A percentile compares a stretch with the other conserved stretches of the same genome.
These are phyloP conservation scores for Claviceps sp. DNA, from an alignment of 2,329 filamentous ascomycete species.

Conservation along the genomic window DNA sequence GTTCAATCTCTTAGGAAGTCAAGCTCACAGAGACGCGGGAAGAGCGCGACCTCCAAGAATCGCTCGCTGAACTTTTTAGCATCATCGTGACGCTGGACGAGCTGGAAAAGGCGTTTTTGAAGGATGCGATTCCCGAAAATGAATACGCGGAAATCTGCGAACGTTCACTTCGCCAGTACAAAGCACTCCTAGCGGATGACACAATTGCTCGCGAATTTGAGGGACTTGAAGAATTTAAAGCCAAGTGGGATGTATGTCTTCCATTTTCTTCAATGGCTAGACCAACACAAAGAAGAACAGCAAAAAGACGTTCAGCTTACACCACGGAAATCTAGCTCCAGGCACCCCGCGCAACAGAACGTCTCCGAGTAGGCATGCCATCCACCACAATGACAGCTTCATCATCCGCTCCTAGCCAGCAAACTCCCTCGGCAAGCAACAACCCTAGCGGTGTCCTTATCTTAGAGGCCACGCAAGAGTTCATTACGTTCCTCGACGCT, in stretches of 20 bases:
- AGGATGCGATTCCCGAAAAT: conserved; percentile 80
- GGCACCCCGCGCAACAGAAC: conserved; percentile 84
- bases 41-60: conserved; percentile 89
- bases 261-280: background rate
- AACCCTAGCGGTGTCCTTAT: conserved; percentile 55
- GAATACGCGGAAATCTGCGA: conserved; percentile 97
- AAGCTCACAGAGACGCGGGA: conserved; percentile 77
- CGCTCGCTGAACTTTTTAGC: conserved; percentile 91
- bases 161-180: conserved; percentile 89
- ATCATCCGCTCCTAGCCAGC: conserved; percentile 29
- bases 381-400: conserved; percentile 58
- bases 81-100: conserved; percentile 94
- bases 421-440: conserved; percentile 28
- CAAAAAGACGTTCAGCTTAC: conserved; percentile 4
- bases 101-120: conserved; percentile 90
- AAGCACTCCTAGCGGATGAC: conserved; percentile 82
- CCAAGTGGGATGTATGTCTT: conserved; percentile 67
- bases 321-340: conserved; percentile 50
- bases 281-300: background rate
- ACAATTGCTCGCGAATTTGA: conserved; percentile 79
- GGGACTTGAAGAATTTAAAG: conserved; percentile 82
- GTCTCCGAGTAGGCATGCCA: conserved; percentile 82
- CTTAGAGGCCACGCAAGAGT: conserved; percentile 86
- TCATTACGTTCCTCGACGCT: conserved; percentile 95
- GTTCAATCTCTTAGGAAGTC: conserved; percentile 54